These are phyloP conservation scores for Gaultheria prostrata DNA, from an alignment of 148 eudicot genomes.

Conservation along the genomic window DNA sequence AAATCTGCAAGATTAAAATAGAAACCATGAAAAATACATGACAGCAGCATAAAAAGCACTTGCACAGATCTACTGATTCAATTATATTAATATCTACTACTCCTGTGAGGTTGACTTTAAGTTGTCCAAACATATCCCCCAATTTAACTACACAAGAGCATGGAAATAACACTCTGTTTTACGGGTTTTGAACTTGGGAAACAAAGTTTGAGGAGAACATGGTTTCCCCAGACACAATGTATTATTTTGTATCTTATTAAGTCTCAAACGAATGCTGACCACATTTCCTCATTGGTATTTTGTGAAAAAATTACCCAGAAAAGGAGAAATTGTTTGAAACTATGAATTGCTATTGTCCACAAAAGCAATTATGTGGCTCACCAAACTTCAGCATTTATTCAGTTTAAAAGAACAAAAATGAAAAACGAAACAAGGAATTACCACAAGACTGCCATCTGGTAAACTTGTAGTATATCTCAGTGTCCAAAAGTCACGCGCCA, in stretches of 20 bases:
- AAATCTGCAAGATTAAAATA: slow-evolving; percentile 35
- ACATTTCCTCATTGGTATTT: background rate
- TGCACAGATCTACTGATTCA: background rate
- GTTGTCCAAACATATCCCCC: background rate
- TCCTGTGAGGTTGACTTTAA: background rate
- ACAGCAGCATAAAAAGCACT: slow-evolving; percentile 8
- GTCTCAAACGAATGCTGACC: background rate
- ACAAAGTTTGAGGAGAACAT: background rate
- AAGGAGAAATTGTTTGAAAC: background rate
- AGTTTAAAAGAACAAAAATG: background rate
- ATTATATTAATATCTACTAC: background rate
- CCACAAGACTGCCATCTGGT: slow-evolving; percentile 71
- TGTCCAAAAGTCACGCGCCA: slow-evolving; percentile 70
- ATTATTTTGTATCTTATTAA: background rate
- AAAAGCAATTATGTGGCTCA: background rate
- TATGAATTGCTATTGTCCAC: background rate
- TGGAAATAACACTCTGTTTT: background rate
- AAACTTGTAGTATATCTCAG: slow-evolving; percentile 55
- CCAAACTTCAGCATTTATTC: background rate
- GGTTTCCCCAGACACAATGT: background rate
- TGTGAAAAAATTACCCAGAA: background rate
- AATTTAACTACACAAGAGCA: slow-evolving; percentile 1
- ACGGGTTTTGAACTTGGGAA: background rate
- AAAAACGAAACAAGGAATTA: slow-evolving; percentile 14
- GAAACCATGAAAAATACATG: slow-evolving; percentile 12